Evolutionary conservation across 2,329 filamentous ascomycete genomes (phyloP).

Genomic region (Macrophomina pseudophaseolina): DNA sequence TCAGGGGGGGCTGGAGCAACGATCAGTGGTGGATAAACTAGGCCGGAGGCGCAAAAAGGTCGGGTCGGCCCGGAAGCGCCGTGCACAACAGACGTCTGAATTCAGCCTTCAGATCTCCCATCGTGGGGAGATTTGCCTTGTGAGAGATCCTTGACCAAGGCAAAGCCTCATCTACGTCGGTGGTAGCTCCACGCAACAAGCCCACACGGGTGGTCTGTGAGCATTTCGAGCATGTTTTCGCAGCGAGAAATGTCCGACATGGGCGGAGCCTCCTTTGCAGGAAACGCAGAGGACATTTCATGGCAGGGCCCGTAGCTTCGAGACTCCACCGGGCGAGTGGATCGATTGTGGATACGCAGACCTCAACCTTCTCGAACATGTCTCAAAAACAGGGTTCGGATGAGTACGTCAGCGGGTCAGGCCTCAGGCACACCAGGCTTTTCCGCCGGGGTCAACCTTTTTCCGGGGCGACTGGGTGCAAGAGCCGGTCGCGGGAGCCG

Average conservation of each 20-base stretch:
- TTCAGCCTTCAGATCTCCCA: not conserved
- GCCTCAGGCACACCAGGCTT: not conserved
- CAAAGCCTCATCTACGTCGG: not conserved
- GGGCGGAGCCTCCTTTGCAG: not conserved
- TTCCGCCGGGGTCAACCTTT: not conserved
- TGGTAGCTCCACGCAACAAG: not conserved
- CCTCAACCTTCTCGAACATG: not conserved
- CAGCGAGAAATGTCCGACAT: slow-evolving; percentile 17
- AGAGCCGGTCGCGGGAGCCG: slow-evolving; percentile 20
- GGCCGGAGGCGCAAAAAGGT: slow-evolving; percentile 3
- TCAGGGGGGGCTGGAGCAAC: not conserved
- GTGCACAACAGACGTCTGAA: not conserved
- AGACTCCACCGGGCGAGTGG: not conserved
- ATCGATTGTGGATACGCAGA: not conserved
- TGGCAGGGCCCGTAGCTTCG: not conserved
- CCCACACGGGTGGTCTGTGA: not conserved
- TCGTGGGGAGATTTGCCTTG: not conserved
- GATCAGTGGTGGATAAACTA: not conserved
- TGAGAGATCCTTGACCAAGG: not conserved
- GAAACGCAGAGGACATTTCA: not conserved
- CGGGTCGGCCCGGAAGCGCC: slow-evolving; percentile 3
- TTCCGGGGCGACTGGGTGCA: not conserved
- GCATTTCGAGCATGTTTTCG: not conserved
- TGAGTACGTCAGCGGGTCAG: not conserved
- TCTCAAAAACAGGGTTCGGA: not conserved